These are phyloP conservation scores for Kuraishia cidri DNA, from an alignment of 805 yeast species.

Conservation along the genomic window DNA sequence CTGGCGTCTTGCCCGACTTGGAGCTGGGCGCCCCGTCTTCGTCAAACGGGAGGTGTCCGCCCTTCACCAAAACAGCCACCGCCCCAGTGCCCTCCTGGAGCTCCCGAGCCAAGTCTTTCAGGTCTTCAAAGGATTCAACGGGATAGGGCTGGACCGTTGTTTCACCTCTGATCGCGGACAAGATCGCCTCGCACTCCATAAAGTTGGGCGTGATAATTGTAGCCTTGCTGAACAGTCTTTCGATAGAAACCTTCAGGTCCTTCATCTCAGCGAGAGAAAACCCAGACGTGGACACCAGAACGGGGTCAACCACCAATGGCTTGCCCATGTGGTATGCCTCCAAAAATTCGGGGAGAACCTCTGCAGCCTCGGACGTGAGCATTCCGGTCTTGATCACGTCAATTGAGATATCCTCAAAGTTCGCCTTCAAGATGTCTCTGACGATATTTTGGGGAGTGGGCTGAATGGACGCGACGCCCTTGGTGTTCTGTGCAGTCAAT, in stretches of 20 bases:
- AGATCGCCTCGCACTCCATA: constrained; percentile 49
- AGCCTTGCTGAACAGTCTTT: constrained; percentile 36
- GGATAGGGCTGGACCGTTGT: constrained; percentile 26
- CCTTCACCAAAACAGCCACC: constrained; percentile 64
- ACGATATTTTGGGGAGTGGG: constrained; percentile 37
- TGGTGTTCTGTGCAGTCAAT: constrained; percentile 74
- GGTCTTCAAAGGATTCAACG: constrained; percentile 19
- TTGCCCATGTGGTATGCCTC: constrained; percentile 19
- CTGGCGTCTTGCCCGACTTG: constrained; percentile 8
- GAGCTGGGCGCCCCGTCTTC: constrained; percentile 8
- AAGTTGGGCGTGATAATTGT: constrained; percentile 69
- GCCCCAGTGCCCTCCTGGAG: constrained; percentile 32
- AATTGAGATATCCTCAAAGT: constrained; percentile 53
- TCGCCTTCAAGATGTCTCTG: constrained; percentile 39
- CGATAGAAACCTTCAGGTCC: constrained; percentile 32
- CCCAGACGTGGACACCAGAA: constrained; percentile 76
- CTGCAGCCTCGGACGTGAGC: constrained; percentile 47
- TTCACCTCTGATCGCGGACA: constrained; percentile 60
- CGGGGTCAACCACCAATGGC: constrained; percentile 69
- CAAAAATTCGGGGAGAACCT: constrained; percentile 29
- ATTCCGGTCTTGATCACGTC: constrained; percentile 76
- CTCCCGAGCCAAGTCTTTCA: constrained; percentile 24
- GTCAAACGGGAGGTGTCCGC: constrained; percentile 64
- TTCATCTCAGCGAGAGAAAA: constrained; percentile 39
- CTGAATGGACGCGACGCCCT: constrained; percentile 29